Evolutionary conservation across 495 filamentous ascomycete genomes (phyloP), one percentile per base, ranked within the genome.

Genomic region (Podospora pseudopauciseta): DNA sequence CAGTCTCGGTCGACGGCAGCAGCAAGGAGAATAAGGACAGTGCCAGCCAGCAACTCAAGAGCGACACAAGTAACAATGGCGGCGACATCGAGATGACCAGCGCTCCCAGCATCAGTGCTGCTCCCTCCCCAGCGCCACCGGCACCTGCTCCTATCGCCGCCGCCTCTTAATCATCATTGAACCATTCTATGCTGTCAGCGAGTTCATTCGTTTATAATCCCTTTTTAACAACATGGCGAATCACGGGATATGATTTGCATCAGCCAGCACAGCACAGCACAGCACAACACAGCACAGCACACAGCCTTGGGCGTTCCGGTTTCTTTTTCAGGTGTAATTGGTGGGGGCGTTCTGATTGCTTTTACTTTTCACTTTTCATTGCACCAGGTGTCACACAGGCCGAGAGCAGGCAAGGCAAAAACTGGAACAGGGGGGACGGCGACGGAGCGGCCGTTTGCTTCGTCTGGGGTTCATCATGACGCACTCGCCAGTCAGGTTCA

Each of bases 11-110:
- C 27, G 89, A 91, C 44, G 90, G 87, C 67, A 92, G 92, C 74
- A 88, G 85, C 78, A 96, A 95, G 77, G 85, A 90, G 76, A 90
- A 90, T 71, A 86, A 89, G 66, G 88, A 88, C 66, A 34, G 49
- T 57, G 88, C 85, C 75, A 89, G 86, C 69, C 88, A 88, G 13
- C 61, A 39, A 68, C 73, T 87, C 64, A 87, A 87, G 62, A 93
- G 90, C 76, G 92, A 93, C 69, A 91, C 91, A 71, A 88, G 86
- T 73, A 83, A 83, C 66, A 88, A 85, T 32, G 86, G 85, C 59
- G 83, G 81, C 23, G 86, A 80, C 39, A 78, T 77, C 26, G 83
- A 85, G 68, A 81, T 78, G 73, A 76, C 67, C 71, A 77, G 80
- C 74, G 68, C 79, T 49, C 75, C 81, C 44, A 79, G 80, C 65